Percentiles rank a stretch among this genome's conserved stretches.
Evolutionary conservation across 139 green algal genomes (phyloP).

Genomic region (Astrephomene gubernaculifera): DNA sequence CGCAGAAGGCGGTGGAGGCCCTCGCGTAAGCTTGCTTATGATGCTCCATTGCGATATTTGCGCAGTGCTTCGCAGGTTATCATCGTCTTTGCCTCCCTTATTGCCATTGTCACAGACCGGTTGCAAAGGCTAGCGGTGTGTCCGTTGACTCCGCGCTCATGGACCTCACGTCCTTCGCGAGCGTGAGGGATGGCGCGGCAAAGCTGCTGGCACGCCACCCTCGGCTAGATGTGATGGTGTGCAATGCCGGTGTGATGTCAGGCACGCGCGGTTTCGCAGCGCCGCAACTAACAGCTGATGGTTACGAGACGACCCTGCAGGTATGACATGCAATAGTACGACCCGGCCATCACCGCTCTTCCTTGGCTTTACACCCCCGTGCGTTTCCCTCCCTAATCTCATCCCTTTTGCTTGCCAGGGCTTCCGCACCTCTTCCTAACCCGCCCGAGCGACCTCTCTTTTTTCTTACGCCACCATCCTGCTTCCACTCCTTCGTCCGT

Average conservation of each 20-base stretch:
- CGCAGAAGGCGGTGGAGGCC: slow-evolving; percentile 8
- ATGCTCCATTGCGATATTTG: background rate
- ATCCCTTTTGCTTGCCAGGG: too few species aligned
- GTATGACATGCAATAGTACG: too few species aligned
- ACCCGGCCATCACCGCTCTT: too few species aligned
- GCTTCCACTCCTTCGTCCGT: background rate
- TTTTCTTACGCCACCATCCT: background rate
- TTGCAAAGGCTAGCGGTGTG: background rate
- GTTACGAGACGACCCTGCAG: slow-evolving; percentile 14
- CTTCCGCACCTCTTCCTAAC: too few species aligned
- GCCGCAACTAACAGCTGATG: background rate
- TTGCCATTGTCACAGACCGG: background rate
- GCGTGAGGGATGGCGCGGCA: background rate
- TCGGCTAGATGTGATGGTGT: slow-evolving; percentile 12
- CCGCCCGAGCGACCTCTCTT: too few species aligned
- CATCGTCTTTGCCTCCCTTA: background rate
- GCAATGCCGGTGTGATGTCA: slow-evolving; percentile 4
- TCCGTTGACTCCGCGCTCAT: background rate
- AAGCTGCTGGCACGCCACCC: background rate
- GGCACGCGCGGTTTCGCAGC: background rate
- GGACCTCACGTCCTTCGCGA: background rate
- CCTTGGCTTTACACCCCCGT: too few species aligned
- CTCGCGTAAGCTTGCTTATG: slow-evolving; percentile 1
- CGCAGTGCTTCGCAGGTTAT: background rate
- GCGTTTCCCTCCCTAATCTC: too few species aligned